Base-by-base conservation (phyloP, 345 rosid species). In the Syzygium aqueum region DNA sequence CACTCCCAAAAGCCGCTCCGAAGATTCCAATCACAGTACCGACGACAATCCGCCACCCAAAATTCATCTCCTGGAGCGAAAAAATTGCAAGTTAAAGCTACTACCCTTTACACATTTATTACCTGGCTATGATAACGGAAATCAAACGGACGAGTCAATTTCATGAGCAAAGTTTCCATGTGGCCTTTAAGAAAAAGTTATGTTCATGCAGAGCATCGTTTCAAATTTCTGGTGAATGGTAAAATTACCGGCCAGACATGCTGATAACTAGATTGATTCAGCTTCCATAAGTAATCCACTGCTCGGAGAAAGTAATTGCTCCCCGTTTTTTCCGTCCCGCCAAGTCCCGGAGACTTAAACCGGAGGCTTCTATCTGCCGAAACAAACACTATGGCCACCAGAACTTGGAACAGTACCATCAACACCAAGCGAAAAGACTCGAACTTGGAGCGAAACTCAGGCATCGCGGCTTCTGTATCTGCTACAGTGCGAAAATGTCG, bases 181-280 rank as follows among this genome's bases (percentile, higher is more conserved):
- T 33, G 25, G 46, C 78, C 43, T 67, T 22, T 33, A 33, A 0
- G 13, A 33, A 8, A 33, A 19, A 9, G 2, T 73, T 19, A 33
- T 30, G 43, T 67, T 30, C 78, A 67, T 67, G 43, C 4, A 8
- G 46, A 67, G 43, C 0, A 2, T 7, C 25, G 49, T 25, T 73
- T 73, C 80, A 19, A 73, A 8, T 40, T 49, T 33, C 80, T 6
- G 22, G 65, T 10, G 49, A 33, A 85, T 37, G 33, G 37, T 4
- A 7, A 19, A 30, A 50, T 88, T 87, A 89, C 91, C 23, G 92
- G 92, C 91, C 91, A 89, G 65, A 89, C 90, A 88, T 91, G 92
- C 43, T 87, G 89, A 54, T 88, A 87, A 11, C 85, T 86, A 61
- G 89, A 87, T n/a, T 82, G 85, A 25, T 85, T 85, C 1, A 77